Evolutionary conservation across 768 basidiomycete genomes (phyloP).

Genomic region (Collybia mongolica): DNA sequence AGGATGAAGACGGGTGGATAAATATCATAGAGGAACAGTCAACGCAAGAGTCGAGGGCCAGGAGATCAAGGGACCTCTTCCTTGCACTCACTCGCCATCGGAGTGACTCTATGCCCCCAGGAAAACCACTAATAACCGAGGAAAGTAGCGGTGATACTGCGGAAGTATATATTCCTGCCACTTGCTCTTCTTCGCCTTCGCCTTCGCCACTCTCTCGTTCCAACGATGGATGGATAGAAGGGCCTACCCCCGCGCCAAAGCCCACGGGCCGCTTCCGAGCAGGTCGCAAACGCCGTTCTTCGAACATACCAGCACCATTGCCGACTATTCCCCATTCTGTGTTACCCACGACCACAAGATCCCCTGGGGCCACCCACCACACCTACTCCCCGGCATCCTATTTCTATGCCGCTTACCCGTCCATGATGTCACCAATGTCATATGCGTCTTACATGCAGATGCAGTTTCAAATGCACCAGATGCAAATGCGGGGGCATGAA

Average conservation of each 20-base stretch:
- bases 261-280: conserved; percentile 4
- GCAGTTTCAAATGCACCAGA: conserved; percentile 16
- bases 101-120: conserved; percentile 36
- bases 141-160: conserved; percentile 8
- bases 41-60: conserved; percentile 29
- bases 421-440: conserved; percentile 14
- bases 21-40: conserved; percentile 24
- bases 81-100: conserved; percentile 38
- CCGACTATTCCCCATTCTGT: conserved; percentile 6
- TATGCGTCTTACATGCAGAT: conserved; percentile 22
- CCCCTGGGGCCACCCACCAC: conserved; percentile 5
- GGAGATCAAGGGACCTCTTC: conserved; percentile 41
- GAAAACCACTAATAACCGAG: conserved; percentile 14
- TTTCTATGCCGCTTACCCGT: conserved; percentile 16
- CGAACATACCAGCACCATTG: conserved; percentile 3
- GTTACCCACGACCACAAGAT: conserved; percentile 5
- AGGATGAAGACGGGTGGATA: conserved; percentile 47
- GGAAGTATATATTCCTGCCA: conserved; percentile 11
- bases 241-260: conserved; percentile 15
- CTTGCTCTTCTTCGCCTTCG: conserved; percentile 24
- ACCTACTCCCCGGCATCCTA: conserved; percentile 11
- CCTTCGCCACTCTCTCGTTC: conserved; percentile 24
- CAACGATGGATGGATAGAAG: conserved; percentile 41
- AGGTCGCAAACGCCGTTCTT: conserved; percentile 18
- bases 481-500: conserved; percentile 6